Conservation (phyloP, 2,329 filamentous ascomycete species). For the Ascochyta lentis region DNA sequence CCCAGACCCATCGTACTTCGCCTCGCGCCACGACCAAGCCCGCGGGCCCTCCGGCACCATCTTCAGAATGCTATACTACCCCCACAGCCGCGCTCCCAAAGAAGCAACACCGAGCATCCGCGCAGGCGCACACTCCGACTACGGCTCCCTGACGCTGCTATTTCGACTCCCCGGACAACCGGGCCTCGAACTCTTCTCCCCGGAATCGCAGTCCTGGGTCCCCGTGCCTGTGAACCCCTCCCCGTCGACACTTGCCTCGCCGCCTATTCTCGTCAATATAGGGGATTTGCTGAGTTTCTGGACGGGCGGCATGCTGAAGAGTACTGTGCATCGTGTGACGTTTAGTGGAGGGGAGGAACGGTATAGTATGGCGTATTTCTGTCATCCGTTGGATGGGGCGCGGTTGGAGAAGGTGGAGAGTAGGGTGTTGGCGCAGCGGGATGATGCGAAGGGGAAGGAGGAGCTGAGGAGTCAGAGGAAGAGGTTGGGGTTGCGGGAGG, state of each 20-base stretch:
- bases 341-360: slow-evolving; percentile 62
- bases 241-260: slow-evolving; percentile 66
- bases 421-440: slow-evolving; percentile 51
- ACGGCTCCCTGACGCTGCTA: slow-evolving; percentile 72
- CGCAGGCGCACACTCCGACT: slow-evolving; percentile 92
- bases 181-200: slow-evolving; percentile 80
- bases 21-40: slow-evolving; percentile 63
- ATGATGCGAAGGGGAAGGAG: slow-evolving; percentile 41
- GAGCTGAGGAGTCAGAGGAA: slow-evolving; percentile 47
- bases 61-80: slow-evolving; percentile 62
- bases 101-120: slow-evolving; percentile 60
- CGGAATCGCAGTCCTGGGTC: slow-evolving; percentile 52
- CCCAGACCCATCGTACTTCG: slow-evolving; percentile 61
- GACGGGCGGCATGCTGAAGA: slow-evolving; percentile 87
- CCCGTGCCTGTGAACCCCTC: slow-evolving; percentile 56
- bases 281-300: slow-evolving; percentile 80
- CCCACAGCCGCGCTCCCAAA: slow-evolving; percentile 7
- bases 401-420: slow-evolving; percentile 64
- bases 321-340: slow-evolving; percentile 87
- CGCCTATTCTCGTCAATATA: slow-evolving; percentile 66
- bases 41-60: slow-evolving; percentile 60
- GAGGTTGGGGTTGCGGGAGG: slow-evolving; percentile 53
- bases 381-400: slow-evolving; percentile 64
- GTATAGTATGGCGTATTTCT: slow-evolving; percentile 69
- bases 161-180: slow-evolving; percentile 87